phyloP scores from a whole-genome alignment of 1,284 basidiomycete genomes.

The Inonotus obliquus region DNA sequence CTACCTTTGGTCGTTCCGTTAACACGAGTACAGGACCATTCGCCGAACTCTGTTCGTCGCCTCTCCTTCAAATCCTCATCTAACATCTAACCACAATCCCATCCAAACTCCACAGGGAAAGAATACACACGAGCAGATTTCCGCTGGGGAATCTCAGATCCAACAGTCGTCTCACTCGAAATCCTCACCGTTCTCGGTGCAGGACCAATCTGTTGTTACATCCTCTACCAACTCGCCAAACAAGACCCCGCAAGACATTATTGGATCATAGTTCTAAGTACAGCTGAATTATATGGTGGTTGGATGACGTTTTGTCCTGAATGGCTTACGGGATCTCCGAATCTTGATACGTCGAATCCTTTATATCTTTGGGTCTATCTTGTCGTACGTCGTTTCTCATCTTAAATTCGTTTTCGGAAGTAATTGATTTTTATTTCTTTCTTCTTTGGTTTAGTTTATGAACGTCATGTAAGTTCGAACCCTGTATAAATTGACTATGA shows the following conservation, averaged over 20 bases:
- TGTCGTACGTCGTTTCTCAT: conserved; percentile 32
- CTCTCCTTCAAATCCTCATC: not conserved
- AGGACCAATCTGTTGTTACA: conserved; percentile 66
- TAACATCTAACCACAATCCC: conserved; percentile 24
- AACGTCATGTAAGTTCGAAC: conserved; percentile 58
- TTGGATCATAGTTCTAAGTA: conserved; percentile 74
- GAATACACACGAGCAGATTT: conserved; percentile 75
- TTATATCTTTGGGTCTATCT: conserved; percentile 45
- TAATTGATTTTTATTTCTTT: conserved; percentile 8
- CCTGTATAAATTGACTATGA: conserved; percentile 19
- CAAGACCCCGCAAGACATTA: conserved; percentile 68
- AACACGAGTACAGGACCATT: conserved; percentile 64
- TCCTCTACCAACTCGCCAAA: conserved; percentile 57
- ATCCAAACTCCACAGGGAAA: conserved; percentile 38
- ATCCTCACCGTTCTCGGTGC: conserved; percentile 76
- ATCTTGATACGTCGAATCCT: conserved; percentile 63
- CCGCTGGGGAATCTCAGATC: conserved; percentile 74
- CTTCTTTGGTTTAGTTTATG: conserved; percentile 53
- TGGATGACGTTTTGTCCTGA: conserved; percentile 82
- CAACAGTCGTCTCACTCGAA: conserved; percentile 77
- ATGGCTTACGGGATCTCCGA: conserved; percentile 74
- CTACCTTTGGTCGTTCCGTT: conserved; percentile 67
- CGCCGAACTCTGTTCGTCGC: conserved; percentile 70
- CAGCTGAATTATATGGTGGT: conserved; percentile 76
- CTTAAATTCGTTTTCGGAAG: not conserved